Base-by-base conservation (phyloP, 192 early-diverging fungal genomes). In the Phlyctochytrium planicorne region DNA sequence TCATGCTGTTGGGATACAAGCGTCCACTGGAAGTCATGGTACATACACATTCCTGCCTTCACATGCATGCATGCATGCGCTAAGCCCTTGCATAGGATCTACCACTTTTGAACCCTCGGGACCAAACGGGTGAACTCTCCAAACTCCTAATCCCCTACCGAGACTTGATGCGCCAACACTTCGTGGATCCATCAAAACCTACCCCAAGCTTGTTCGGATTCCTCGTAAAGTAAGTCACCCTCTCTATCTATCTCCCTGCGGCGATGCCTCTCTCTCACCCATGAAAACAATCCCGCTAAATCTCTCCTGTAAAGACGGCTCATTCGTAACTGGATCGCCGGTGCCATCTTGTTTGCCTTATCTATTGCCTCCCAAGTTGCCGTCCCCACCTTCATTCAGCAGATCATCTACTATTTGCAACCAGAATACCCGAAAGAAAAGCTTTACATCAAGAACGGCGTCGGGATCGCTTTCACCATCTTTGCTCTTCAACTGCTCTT, bases 361-460 rank as follows among this genome's bases (percentile, higher is more conserved):
- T 57, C 55, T 12, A 25, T 57, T 27, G 20, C 4, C 20, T 57
- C 55, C 4, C 55, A 57, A 29, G 27, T 57, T 27, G 16, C 20
- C 55, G 55, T 57, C 14, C 55, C 55, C 20, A 14, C 27, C 55
- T 29, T 57, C 20, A 14, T 57, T 27, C 55, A 57, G 55, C 55
- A 57, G 55, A 25, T 57, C 55, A 57, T 29, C 55, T 29, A 14
- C 27, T 57, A 57, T 25, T 27, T 29, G 6, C 27, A 57, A 57
- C 55, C 55, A 14, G 6, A 4, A 4, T 57, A 14, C 27, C 55
- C 27, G 14, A 4, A 10, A 4, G 20, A 14, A 25, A 57, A 25
- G 4, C 27, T 57, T 25, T 57, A 14, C 55, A 57, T 25, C 55
- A 10, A 47, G 40, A 57, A 6, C 55, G 27, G 55, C 16, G 16